A percentile compares a stretch with the other conserved stretches of the same genome.
phyloP scores from a whole-genome alignment of 2,329 filamentous ascomycete species.

The Hyphodiscus sp. region DNA sequence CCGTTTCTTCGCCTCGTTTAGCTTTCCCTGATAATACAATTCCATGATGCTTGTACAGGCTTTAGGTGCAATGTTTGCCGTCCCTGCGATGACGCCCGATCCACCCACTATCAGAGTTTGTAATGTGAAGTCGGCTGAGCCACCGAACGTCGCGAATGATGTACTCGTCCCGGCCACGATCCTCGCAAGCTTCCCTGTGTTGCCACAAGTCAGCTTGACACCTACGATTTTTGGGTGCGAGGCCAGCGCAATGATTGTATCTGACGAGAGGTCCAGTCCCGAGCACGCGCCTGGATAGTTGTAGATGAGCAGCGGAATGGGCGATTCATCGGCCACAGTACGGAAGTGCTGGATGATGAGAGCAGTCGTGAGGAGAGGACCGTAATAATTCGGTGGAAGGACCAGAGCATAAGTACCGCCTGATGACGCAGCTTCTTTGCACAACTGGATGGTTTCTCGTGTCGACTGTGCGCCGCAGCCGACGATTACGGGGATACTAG shows the following conservation, averaged over 20 bases:
- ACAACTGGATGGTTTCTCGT: slow-evolving; percentile 35
- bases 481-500: slow-evolving; percentile 34
- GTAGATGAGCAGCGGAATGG: slow-evolving; percentile 40
- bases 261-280: slow-evolving; percentile 39
- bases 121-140: slow-evolving; percentile 62
- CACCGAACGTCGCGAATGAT: slow-evolving; percentile 31
- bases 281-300: slow-evolving; percentile 39
- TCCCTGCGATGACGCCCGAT: slow-evolving; percentile 54
- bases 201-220: slow-evolving; percentile 34
- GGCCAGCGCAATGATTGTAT: slow-evolving; percentile 28
- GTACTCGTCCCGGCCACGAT: slow-evolving; percentile 33
- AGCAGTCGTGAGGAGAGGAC: slow-evolving; percentile 37
- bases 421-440: slow-evolving; percentile 31
- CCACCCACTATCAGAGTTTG: slow-evolving; percentile 52
- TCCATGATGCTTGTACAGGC: slow-evolving; percentile 53
- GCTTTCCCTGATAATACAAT: slow-evolving; percentile 48
- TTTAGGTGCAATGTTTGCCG: slow-evolving; percentile 28
- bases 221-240: slow-evolving; percentile 32
- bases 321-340: slow-evolving; percentile 32
- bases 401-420: slow-evolving; percentile 34
- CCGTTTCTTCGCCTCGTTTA: slow-evolving; percentile 50
- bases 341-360: slow-evolving; percentile 49
- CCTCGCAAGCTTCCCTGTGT: slow-evolving; percentile 39
- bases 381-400: slow-evolving; percentile 35
- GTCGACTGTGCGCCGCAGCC: slow-evolving; percentile 36